Percentiles rank a stretch among this genome's conserved stretches.
Evolutionary conservation across 2,329 filamentous ascomycete genomes (phyloP).

Genomic region (Orbilia brochopaga): DNA sequence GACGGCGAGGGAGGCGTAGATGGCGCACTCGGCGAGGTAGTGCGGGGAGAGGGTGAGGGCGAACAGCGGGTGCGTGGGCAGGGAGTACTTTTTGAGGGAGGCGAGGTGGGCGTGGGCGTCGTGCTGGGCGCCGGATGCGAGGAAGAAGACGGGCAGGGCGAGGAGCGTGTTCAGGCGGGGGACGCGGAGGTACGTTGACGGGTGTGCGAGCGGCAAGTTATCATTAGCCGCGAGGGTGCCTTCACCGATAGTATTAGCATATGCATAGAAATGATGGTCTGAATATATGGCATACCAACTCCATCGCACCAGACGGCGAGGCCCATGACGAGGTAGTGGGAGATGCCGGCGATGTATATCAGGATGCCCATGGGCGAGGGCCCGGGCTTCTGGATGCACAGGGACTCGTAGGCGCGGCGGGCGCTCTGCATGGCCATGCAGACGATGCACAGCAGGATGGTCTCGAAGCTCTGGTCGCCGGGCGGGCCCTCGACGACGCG

Average conservation of each 20-base stretch:
- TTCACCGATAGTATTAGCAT: too few relatives aligned
- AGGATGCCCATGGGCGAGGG: slow-evolving; percentile 79
- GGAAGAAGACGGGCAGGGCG: slow-evolving; percentile 69
- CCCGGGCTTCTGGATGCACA: slow-evolving; percentile 68
- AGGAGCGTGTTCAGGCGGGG: slow-evolving; percentile 63
- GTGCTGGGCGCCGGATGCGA: slow-evolving; percentile 76
- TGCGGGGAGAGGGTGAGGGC: slow-evolving; percentile 78
- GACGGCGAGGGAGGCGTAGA: slow-evolving; percentile 80
- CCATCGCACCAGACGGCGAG: slow-evolving; percentile 85
- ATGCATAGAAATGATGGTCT: slow-evolving; percentile 17
- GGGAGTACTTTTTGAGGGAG: slow-evolving; percentile 77
- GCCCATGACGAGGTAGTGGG: slow-evolving; percentile 76
- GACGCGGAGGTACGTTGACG: slow-evolving; percentile 56
- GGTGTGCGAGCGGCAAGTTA: slow-evolving; percentile 53
- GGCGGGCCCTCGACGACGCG: slow-evolving; percentile 54
- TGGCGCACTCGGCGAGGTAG: slow-evolving; percentile 84
- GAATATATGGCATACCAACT: slow-evolving; percentile 64
- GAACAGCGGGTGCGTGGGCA: slow-evolving; percentile 78
- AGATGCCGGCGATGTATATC: slow-evolving; percentile 79
- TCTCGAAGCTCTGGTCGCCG: slow-evolving; percentile 52
- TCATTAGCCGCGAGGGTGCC: slow-evolving; percentile 55
- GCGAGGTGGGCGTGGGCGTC: slow-evolving; percentile 74
- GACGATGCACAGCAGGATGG: slow-evolving; percentile 69
- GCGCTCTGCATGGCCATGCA: slow-evolving; percentile 77
- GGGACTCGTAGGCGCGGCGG: slow-evolving; percentile 77